A percentile compares a stretch with the other conserved stretches of the same genome.
Evolutionary conservation across 2,329 filamentous ascomycete genomes (phyloP).

Genomic region (Geosmithia flava): DNA sequence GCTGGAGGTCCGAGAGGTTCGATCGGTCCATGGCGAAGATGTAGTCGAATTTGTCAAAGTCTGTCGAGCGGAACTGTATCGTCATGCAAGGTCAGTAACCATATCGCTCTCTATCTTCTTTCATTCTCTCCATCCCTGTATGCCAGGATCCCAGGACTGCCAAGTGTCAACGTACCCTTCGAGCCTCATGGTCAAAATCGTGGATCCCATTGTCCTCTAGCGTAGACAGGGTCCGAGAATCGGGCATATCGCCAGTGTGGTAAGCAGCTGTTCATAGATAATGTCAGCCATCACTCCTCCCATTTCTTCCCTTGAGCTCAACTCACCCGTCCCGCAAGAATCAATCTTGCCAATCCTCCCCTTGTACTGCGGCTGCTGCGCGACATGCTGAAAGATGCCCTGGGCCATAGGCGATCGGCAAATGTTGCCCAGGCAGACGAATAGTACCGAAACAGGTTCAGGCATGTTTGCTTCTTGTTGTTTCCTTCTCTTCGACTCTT

Average conservation of each 20-base stretch:
- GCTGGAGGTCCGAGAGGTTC: slow-evolving; percentile 61
- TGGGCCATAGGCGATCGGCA: slow-evolving; percentile 93
- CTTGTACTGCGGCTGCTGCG: slow-evolving; percentile 46
- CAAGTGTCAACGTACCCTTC: slow-evolving; percentile 42
- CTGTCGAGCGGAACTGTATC: slow-evolving; percentile 40
- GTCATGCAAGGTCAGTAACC: no score
- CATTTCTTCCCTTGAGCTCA: background rate
- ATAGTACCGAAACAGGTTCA: slow-evolving; percentile 59
- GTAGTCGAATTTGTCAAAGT: slow-evolving; percentile 84
- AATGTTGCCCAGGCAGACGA: slow-evolving; percentile 96
- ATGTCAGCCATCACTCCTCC: background rate
- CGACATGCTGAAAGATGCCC: slow-evolving; percentile 71
- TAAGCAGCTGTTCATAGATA: slow-evolving; percentile 49
- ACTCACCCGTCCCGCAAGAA: slow-evolving; percentile 69
- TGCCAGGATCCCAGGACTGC: no score
- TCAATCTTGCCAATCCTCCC: slow-evolving; percentile 58
- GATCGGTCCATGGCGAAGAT: slow-evolving; percentile 87
- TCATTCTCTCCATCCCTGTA: no score
- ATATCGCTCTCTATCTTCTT: no score
- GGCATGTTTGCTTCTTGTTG: slow-evolving; percentile 12
- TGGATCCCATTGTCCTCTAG: slow-evolving; percentile 63
- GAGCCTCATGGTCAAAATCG: slow-evolving; percentile 64
- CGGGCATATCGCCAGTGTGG: slow-evolving; percentile 64
- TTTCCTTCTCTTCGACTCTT: background rate
- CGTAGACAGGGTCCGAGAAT: slow-evolving; percentile 73